phyloP scores from a whole-genome alignment of 306 rosid species.

The Arachis stenosperma region DNA sequence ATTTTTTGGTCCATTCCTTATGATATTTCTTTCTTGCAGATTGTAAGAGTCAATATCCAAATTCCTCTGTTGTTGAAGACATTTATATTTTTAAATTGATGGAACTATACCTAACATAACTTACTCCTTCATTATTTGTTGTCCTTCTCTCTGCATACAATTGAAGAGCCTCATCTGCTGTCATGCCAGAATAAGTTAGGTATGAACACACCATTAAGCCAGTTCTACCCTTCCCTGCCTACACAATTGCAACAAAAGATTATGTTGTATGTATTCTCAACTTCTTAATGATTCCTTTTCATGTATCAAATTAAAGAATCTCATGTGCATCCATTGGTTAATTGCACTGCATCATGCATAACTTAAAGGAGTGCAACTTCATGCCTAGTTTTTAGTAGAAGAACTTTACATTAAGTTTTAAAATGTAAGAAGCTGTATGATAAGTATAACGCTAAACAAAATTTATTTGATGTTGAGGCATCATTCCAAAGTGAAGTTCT shows the following conservation, averaged over 20 bases:
- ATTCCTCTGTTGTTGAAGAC: slow-evolving; percentile 6
- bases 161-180: slow-evolving; percentile 84
- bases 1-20: background rate
- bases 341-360: background rate
- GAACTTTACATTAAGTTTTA: no score
- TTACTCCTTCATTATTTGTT: slow-evolving; percentile 97
- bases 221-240: slow-evolving; percentile 99
- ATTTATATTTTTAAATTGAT: slow-evolving; percentile 43
- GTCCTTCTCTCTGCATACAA: slow-evolving; percentile 88
- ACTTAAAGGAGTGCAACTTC: background rate
- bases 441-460: background rate
- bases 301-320: slow-evolving; percentile 10
- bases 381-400: background rate
- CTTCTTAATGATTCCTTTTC: slow-evolving; percentile 14
- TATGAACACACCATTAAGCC: slow-evolving; percentile 90
- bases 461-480: background rate
- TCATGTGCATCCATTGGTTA: slow-evolving; percentile 16
- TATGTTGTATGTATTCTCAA: background rate
- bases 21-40: background rate
- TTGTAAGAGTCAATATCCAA: background rate
- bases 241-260: slow-evolving; percentile 42
- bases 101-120: slow-evolving; percentile 66
- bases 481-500: background rate
- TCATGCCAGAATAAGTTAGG: slow-evolving; percentile 82
- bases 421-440: no score